phyloP scores from a whole-genome alignment of 495 filamentous ascomycete species.

The Barbatosphaeria neglecta region DNA sequence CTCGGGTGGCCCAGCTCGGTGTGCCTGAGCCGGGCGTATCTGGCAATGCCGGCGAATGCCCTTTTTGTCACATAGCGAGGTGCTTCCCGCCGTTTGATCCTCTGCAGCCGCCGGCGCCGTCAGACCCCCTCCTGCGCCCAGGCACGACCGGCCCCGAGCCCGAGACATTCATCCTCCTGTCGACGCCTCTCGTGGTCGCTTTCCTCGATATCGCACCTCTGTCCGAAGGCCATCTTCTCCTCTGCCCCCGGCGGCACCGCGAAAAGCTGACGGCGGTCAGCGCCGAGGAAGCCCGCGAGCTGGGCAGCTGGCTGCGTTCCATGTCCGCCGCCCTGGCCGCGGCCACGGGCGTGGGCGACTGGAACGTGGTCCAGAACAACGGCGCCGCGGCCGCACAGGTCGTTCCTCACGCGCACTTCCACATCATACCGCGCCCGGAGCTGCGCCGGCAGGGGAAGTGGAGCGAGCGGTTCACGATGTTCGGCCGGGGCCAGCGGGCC shows the following conservation, averaged over 20 bases:
- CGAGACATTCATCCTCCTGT: constrained; percentile 57
- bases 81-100: constrained; percentile 33
- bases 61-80: constrained; percentile 55
- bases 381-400: constrained; percentile 79
- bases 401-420: constrained; percentile 85
- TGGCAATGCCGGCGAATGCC: constrained; percentile 27
- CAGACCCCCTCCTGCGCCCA: constrained; percentile 21
- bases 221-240: constrained; percentile 62
- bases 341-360: constrained; percentile 55
- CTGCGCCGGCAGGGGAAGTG: constrained; percentile 26
- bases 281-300: constrained; percentile 41
- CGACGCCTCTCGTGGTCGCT: constrained; percentile 59
- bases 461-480: constrained; percentile 61
- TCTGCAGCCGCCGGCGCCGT: constrained; percentile 17
- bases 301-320: constrained; percentile 63
- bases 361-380: constrained; percentile 95
- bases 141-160: constrained; percentile 21
- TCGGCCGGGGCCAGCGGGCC: constrained; percentile 68
- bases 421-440: constrained; percentile 69
- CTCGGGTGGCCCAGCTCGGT: too few relatives aligned
- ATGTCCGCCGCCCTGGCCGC: constrained; percentile 58
- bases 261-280: constrained; percentile 58
- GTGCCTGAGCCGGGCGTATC: constrained; percentile 11
- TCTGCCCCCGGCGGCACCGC: constrained; percentile 60
- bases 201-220: constrained; percentile 90